Conservation (phyloP, 306 rosid genomes). For the Senna tora region DNA sequence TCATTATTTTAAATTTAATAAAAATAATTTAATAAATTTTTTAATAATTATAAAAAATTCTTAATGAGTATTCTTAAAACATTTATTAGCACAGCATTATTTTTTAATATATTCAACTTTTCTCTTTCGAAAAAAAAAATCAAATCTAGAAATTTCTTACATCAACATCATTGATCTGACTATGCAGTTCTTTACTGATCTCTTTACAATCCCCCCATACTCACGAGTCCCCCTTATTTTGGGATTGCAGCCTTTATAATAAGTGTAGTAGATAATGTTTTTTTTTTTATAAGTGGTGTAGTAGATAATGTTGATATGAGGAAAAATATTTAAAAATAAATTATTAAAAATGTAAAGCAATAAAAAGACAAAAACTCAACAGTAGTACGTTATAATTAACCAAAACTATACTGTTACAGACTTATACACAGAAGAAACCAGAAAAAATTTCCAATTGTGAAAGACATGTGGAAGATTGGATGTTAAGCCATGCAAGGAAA, state of each 20-base stretch:
- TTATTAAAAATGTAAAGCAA: not conserved
- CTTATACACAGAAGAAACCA: conserved; percentile 22
- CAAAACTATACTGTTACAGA: not conserved
- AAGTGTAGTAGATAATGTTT: too few relatives aligned
- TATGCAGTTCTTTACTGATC: not conserved
- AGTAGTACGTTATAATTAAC: not conserved
- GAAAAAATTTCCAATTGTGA: not conserved
- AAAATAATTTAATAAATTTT: too few relatives aligned
- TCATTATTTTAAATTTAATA: too few relatives aligned
- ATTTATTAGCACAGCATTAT: too few relatives aligned
- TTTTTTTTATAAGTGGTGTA: too few relatives aligned
- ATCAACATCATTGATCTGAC: not conserved
- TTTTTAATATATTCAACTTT: too few relatives aligned
- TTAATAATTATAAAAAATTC: too few relatives aligned
- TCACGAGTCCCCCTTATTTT: not conserved
- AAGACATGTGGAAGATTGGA: conserved; percentile 2
- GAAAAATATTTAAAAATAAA: not conserved
- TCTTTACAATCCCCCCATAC: not conserved
- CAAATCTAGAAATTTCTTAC: not conserved
- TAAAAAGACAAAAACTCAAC: not conserved
- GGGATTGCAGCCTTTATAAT: not conserved
- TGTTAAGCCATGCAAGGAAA: conserved; percentile 32
- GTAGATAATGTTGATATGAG: not conserved
- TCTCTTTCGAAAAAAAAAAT: too few relatives aligned
- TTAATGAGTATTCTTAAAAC: too few relatives aligned